Evolutionary conservation across 2,329 filamentous ascomycete genomes (phyloP), one percentile per base, ranked within the genome.

Genomic region (Aspergillus neotritici): DNA sequence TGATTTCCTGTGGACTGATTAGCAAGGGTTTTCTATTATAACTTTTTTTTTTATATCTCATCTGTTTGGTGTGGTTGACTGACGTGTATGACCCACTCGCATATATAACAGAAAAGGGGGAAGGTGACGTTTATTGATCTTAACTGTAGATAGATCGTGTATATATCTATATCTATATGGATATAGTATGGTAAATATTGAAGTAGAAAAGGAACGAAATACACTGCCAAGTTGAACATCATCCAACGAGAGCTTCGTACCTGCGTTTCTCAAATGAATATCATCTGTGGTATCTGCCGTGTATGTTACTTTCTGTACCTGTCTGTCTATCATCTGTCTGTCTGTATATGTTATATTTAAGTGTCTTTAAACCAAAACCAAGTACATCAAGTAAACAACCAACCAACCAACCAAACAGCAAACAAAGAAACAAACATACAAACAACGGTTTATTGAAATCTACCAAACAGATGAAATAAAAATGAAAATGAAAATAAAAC

Each of bases 401-500:
- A 21, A 21, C 41, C 35, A 41, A 25, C 33, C 21, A 41, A 36
- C 37, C 25, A 28, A 40, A 11, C 34, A 37, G 10, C 31, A 36
- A 47, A 43, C 35, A 29, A 49, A 33, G 14, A 50, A 39, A 31
- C n/a, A 11, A 16, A 36, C 32, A 25, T 17, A 36, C 14, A 25
- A 40, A 17, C 14, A 44, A 37, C 21, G 9, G 9, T 25, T 8
- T 8, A 25, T 25, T 8, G 45, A 37, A 28, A 40, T n/a, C n/a
- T n/a, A n/a, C n/a, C n/a, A 47, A 16, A 29, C 28, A 45, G 42
- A 34, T 35, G 29, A 39, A 46, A 43, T 30, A 32, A 37, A 48
- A 48, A 37, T 34, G 29, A 41, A 42, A 40, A 38, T n/a, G 21
- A 12, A 38, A 31, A 36, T 35, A 40, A 38, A 21, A 30, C 8